phyloP scores from a whole-genome alignment of 2,329 filamentous ascomycete species.

The Ceratocystis diversiconidia region DNA sequence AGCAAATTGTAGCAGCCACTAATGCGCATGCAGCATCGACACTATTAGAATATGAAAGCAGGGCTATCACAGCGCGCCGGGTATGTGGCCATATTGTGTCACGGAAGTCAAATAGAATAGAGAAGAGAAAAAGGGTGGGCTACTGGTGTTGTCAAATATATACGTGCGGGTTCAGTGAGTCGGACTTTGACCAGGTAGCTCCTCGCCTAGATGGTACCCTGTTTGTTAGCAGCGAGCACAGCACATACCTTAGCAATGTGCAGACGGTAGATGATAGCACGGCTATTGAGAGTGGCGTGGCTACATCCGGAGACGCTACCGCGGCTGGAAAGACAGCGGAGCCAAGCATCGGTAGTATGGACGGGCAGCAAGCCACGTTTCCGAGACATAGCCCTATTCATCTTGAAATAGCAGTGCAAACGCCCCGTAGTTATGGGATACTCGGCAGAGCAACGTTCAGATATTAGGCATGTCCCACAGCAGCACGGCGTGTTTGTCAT shows the following conservation, averaged over 20 bases:
- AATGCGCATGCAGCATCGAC: conserved; percentile 23
- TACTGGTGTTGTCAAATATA: neutral
- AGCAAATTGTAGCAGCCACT: conserved; percentile 21
- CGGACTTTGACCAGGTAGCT: conserved; percentile 23
- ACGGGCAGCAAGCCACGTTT: conserved; percentile 19
- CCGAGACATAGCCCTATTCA: neutral
- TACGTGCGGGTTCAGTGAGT: conserved; percentile 18
- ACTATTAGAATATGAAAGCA: conserved; percentile 19
- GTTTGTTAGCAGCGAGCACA: conserved; percentile 20
- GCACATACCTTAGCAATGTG: conserved; percentile 24
- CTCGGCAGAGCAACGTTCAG: conserved; percentile 30
- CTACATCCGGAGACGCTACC: conserved; percentile 35
- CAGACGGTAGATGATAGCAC: conserved; percentile 30
- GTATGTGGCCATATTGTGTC: conserved; percentile 16
- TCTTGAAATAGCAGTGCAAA: neutral
- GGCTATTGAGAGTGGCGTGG: conserved; percentile 30
- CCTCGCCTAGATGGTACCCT: conserved; percentile 19
- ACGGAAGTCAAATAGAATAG: neutral
- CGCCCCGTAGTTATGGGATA: conserved; percentile 29
- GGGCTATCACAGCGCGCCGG: conserved; percentile 18
- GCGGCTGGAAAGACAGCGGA: conserved; percentile 33
- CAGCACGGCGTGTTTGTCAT: conserved; percentile 30
- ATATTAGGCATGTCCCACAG: conserved; percentile 31
- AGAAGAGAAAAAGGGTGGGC: neutral
- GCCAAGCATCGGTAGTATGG: conserved; percentile 26